These are phyloP conservation scores for Pseudovirgaria hyperparasitica DNA, from an alignment of 2,329 filamentous ascomycete genomes.

Conservation along the genomic window DNA sequence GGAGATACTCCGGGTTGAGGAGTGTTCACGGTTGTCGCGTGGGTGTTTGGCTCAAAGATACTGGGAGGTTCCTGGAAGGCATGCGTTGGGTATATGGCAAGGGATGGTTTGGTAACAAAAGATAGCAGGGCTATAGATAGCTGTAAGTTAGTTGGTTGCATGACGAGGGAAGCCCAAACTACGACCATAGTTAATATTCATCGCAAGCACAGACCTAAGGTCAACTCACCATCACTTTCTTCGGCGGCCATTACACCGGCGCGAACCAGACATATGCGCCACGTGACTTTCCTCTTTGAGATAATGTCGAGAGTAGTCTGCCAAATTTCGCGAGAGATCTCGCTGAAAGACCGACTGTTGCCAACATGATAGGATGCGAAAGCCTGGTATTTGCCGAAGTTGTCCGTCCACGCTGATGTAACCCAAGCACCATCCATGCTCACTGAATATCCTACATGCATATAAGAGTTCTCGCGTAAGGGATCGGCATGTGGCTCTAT, in stretches of 20 bases:
- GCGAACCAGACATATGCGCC: conserved; percentile 66
- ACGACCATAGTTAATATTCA: conserved; percentile 34
- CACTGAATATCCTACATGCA: conserved; percentile 68
- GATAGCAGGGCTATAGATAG: conserved; percentile 42
- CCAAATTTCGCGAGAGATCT: conserved; percentile 67
- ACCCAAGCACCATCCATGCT: conserved; percentile 69
- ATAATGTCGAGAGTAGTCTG: conserved; percentile 63
- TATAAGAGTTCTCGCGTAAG: conserved; percentile 64
- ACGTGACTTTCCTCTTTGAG: conserved; percentile 55
- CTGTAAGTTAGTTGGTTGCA: conserved; percentile 21
- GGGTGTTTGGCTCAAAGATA: conserved; percentile 6
- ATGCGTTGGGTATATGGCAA: conserved; percentile 47
- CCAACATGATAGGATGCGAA: conserved; percentile 59
- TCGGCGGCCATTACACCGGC: conserved; percentile 53
- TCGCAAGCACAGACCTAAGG: conserved; percentile 17
- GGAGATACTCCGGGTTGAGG: conserved; percentile 21
- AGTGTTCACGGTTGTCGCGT: conserved; percentile 23
- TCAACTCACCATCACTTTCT: conserved; percentile 41
- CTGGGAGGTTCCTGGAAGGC: conserved; percentile 10
- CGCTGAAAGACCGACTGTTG: conserved; percentile 48
- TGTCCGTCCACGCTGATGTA: conserved; percentile 70
- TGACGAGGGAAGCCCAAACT: conserved; percentile 22
- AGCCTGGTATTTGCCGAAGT: conserved; percentile 58
- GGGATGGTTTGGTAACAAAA: conserved; percentile 51
- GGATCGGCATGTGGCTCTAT: conserved; percentile 58